Evolutionary conservation across 2,329 filamentous ascomycete species (phyloP), one percentile per base, ranked within the genome.

Genomic region (Akanthomyces muscarius): DNA sequence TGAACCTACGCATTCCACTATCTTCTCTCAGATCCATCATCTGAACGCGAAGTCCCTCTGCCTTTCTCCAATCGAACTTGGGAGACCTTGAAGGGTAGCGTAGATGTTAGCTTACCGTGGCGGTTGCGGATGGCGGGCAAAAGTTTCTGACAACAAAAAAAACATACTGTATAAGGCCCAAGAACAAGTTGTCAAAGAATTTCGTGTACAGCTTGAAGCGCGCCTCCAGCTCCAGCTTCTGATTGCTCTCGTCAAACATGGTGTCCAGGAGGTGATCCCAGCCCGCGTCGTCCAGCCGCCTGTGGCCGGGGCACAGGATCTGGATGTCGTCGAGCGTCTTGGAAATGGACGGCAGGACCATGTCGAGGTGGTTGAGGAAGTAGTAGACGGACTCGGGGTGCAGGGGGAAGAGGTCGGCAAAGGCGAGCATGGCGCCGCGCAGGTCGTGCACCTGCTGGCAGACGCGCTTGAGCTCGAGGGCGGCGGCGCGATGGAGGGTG

Each of bases 21-120:
- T 78, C 76, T 58, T 82, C 76, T 59, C 85, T 78, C 23, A 88
- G 72, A 53, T 79, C 74, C 63, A 86, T 72, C 28, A 87, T 79
- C 25, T 79, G 78, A 13, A 74, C 68, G 1, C 80, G 77, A 21
- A 83, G 71, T 13, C 72, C 71, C 66, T 87, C 83, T 63, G 87
- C 75, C 6, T 75, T 74, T 65, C 84, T 84, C 55, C 84, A 73
- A 67, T 87, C 84, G 66, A 86, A 87, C 59, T 79, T 76, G 0
- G 80, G 78, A 5, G 28, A 58, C n/a, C 61, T 63, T 23, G 33
- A 25, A n/a, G 21, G 13, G 10, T 41, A 30, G 23, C 14, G 23
- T 2, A 28, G 16, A 16, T 11, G 41, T 51, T 25, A 57, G 28
- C 25, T 21, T 30, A 13, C 21, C 14, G 81, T 79, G 67, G 80